Evolutionary conservation across 2,329 filamentous ascomycete genomes (phyloP), one percentile per base, ranked within the genome.

Genomic region (Microdochium bolleyi): DNA sequence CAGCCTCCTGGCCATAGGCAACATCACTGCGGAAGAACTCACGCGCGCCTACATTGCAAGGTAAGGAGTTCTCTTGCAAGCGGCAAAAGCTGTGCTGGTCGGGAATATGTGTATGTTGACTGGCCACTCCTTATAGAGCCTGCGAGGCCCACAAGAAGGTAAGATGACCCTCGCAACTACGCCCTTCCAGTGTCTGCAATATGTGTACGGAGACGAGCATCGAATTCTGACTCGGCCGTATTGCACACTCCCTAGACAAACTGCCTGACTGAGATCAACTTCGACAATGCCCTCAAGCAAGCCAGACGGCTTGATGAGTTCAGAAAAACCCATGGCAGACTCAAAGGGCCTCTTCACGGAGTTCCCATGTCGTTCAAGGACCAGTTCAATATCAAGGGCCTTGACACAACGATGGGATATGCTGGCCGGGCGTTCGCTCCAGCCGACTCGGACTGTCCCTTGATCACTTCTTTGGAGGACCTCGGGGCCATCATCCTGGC

Each of bases 401-500:
- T 74, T 2, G 79, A 84, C 51, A 75, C 76, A 0, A 83, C 82
- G 0, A 65, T 85, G 3, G 82, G 82, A 4, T 84, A 84, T 57
- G 76, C 81, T 1, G 71, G 70, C 10, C 68, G 70, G 49, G 71
- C 77, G 0, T 76, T 77, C 51, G 62, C 70, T 1, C 78, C 78
- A 0, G 78, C 78, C 1, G 53, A 55, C 0, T 68, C 76, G 10
- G 73, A 83, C 59, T 75, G 75, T 3, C 68, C 71, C 1, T 55
- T 83, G 0, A 75, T 81, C 1, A 63, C 70, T 14, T 72, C 80
- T 49, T 58, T 83, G n/a, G 70, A 70, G 27, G 57, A 62, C 0
- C 62, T 79, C 46, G 80, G 81, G 0, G 79, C 76, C 0, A 60
- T 83, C 1, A 60, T 82, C 1, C 60, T 81, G 21, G 76, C 72